These are phyloP conservation scores for Allium fistulosum DNA, from an alignment of 106 monocot species.

Conservation along the genomic window DNA sequence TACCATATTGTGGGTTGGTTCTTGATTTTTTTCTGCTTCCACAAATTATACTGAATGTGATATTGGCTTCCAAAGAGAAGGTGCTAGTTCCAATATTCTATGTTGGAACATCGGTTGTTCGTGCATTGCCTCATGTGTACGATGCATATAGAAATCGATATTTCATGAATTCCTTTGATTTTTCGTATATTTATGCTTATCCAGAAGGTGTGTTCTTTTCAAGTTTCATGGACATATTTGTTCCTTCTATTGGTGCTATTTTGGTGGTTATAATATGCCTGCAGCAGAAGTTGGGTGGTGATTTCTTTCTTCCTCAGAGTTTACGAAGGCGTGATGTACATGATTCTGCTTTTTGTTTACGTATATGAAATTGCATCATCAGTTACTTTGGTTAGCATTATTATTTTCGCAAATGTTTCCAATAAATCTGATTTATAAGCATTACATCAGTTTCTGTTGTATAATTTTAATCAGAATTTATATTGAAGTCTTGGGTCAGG, in stretches of 20 bases:
- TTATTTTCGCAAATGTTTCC: no score
- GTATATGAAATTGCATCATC: no score
- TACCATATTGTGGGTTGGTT: slow-evolving; percentile 50
- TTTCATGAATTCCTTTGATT: slow-evolving; percentile 20
- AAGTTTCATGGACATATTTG: slow-evolving; percentile 42
- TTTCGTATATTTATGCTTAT: slow-evolving; percentile 45
- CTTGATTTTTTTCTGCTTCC: slow-evolving; percentile 19
- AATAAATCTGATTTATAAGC: no score
- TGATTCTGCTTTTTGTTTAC: not conserved
- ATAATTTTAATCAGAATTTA: no score
- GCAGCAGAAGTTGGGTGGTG: slow-evolving; percentile 60
- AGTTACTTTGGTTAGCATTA: no score
- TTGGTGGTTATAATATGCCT: slow-evolving; percentile 42
- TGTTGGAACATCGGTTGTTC: slow-evolving; percentile 47
- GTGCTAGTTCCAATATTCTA: slow-evolving; percentile 46
- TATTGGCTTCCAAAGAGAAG: slow-evolving; percentile 40
- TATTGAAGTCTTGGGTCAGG: no score
- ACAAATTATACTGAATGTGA: slow-evolving; percentile 35
- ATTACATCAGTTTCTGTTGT: no score
- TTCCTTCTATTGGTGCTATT: slow-evolving; percentile 43
- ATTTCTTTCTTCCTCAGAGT: slow-evolving; percentile 36
- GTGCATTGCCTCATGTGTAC: slow-evolving; percentile 66
- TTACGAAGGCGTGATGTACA: slow-evolving; percentile 9
- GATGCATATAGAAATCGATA: slow-evolving; percentile 41
- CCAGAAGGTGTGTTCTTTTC: slow-evolving; percentile 36